Evolutionary conservation across 192 early-diverging fungal genomes (phyloP).

Genomic region (Gonapodya prolifera): DNA sequence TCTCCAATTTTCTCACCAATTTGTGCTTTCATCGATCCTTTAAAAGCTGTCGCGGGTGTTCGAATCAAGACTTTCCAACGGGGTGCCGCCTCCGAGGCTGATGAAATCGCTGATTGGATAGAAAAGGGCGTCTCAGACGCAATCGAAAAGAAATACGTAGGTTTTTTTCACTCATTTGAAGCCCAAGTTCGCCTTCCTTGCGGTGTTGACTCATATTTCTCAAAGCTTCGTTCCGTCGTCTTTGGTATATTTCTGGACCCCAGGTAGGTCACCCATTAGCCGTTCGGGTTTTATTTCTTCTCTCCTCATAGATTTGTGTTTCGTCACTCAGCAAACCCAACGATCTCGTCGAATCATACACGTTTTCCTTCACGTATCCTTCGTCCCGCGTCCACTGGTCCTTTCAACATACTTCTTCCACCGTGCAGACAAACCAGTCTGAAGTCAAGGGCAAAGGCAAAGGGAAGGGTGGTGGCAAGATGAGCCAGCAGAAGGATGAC

Average conservation of each 20-base stretch:
- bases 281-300: constrained; percentile 24
- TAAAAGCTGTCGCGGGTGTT: background rate
- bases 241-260: constrained; percentile 35
- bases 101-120: background rate
- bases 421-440: background rate
- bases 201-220: background rate
- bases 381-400: background rate
- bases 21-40: background rate
- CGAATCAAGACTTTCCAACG: background rate
- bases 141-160: constrained; percentile 3
- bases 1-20: background rate
- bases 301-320: background rate
- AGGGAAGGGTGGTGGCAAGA: background rate
- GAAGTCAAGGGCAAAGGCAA: background rate
- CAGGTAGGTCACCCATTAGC: background rate
- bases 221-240: constrained; percentile 15
- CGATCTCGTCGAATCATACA: constrained; percentile 27
- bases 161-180: background rate
- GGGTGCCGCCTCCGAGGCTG: background rate
- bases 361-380: constrained; percentile 33
- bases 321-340: constrained; percentile 8
- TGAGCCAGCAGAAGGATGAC: constrained; percentile 10
- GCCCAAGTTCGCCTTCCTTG: background rate
- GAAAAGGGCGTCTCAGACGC: background rate
- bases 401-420: background rate